Percentiles rank a stretch among this genome's conserved stretches.
Evolutionary conservation across 2,329 filamentous ascomycete genomes (phyloP).

Genomic region (Scolecobasidium constrictum): DNA sequence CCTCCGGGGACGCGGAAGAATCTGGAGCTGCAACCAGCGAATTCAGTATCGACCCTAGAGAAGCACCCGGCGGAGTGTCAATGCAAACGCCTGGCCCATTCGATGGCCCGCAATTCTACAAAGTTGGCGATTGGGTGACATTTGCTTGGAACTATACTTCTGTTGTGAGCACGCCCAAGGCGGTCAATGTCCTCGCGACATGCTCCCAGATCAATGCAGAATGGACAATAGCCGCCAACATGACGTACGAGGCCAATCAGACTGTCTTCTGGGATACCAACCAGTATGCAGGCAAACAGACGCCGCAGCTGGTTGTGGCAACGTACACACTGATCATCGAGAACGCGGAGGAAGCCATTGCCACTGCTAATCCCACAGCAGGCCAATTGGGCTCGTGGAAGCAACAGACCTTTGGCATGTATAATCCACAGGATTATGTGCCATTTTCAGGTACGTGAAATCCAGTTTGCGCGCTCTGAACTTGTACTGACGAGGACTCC

Average conservation of each 20-base stretch:
- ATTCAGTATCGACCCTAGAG: conserved; percentile 38
- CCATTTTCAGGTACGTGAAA: conserved; percentile 34
- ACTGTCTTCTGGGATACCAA: conserved; percentile 51
- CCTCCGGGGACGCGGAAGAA: conserved; percentile 1
- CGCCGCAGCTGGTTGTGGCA: conserved; percentile 41
- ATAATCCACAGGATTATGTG: conserved; percentile 41
- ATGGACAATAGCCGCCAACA: conserved; percentile 52
- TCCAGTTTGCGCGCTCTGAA: conserved; percentile 4
- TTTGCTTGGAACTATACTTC: conserved; percentile 62
- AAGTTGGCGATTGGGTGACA: conserved; percentile 50
- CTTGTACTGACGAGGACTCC: not conserved
- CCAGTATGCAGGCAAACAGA: conserved; percentile 37
- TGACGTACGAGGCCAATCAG: conserved; percentile 41
- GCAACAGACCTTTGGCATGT: conserved; percentile 52
- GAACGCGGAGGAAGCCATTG: conserved; percentile 42
- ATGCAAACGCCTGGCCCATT: conserved; percentile 48
- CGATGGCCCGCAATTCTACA: conserved; percentile 47
- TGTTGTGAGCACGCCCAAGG: conserved; percentile 45
- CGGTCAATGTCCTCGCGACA: conserved; percentile 50
- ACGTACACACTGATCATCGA: conserved; percentile 55
- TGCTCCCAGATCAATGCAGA: conserved; percentile 47
- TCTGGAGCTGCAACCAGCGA: conserved; percentile 4
- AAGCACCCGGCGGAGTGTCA: conserved; percentile 47
- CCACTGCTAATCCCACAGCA: conserved; percentile 37
- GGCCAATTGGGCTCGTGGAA: conserved; percentile 44